Conservation (phyloP, 768 basidiomycete genomes). For the Boletus insuetus region DNA sequence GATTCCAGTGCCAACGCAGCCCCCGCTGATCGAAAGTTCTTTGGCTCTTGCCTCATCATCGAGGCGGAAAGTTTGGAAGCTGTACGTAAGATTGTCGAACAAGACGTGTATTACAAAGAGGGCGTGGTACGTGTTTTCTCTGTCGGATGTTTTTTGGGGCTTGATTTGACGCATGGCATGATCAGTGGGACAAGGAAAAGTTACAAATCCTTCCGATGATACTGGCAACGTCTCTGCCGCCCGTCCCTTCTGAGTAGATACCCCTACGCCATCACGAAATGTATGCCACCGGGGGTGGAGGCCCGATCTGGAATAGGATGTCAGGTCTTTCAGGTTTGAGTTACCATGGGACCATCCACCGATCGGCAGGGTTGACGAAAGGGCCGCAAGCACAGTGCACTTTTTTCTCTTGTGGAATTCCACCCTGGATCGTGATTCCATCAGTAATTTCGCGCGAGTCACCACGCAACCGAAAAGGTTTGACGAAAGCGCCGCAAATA, state of each 20-base stretch:
- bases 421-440: background rate
- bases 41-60: constrained; percentile 54
- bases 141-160: background rate
- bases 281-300: too few species aligned
- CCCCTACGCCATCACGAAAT: background rate
- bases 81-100: constrained; percentile 24
- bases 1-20: constrained; percentile 48
- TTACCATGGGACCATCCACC: background rate
- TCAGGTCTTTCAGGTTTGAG: background rate
- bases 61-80: constrained; percentile 54
- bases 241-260: constrained; percentile 9
- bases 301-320: too few species aligned
- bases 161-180: background rate
- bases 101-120: constrained; percentile 21
- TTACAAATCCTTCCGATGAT: constrained; percentile 48
- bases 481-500: background rate
- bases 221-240: constrained; percentile 26
- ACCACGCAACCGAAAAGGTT: background rate
- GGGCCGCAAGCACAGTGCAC: background rate
- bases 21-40: constrained; percentile 51
- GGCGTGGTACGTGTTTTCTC: constrained; percentile 20
- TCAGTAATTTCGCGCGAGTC: constrained; percentile 5
- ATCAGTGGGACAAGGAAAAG: constrained; percentile 59
- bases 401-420: background rate
- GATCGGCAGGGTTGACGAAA: background rate